These are phyloP conservation scores for Yamadazyma diospyri DNA, from an alignment of 1,139 yeast species.

Conservation along the genomic window DNA sequence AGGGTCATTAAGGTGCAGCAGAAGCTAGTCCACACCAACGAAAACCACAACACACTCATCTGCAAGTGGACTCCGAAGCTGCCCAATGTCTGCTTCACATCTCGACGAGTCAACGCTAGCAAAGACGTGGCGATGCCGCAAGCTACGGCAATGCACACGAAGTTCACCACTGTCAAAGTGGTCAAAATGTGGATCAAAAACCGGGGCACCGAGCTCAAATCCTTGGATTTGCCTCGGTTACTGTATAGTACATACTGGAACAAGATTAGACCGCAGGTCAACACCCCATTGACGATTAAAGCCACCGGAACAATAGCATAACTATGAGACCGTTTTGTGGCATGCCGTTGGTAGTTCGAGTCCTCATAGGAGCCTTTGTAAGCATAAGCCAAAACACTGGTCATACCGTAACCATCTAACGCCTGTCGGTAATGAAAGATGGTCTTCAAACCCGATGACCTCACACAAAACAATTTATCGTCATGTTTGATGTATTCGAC, in stretches of 20 bases:
- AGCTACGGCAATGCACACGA: conserved; percentile 27
- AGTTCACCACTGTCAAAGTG: conserved; percentile 30
- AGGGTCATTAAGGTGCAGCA: conserved; percentile 22
- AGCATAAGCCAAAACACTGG: conserved; percentile 48
- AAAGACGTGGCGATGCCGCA: conserved; percentile 25
- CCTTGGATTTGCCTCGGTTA: conserved; percentile 26
- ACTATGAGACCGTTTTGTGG: conserved; percentile 16
- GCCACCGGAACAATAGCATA: conserved; percentile 21
- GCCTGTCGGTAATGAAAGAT: conserved; percentile 46
- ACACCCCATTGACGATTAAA: conserved; percentile 8
- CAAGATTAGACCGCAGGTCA: conserved; percentile 21
- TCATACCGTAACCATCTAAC: conserved; percentile 37
- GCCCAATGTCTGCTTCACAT: conserved; percentile 32
- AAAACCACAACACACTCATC: conserved; percentile 40
- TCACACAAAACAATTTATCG: conserved; percentile 21
- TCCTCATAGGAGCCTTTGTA: conserved; percentile 22
- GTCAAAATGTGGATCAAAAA: conserved; percentile 31
- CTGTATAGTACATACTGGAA: conserved; percentile 33
- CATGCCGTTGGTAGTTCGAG: conserved; percentile 16
- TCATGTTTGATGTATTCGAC: conserved; percentile 14
- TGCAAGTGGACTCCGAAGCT: conserved; percentile 43
- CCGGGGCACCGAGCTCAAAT: conserved; percentile 28
- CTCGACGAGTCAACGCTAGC: conserved; percentile 20
- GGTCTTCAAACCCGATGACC: conserved; percentile 14
- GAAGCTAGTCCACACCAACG: conserved; percentile 36